Base-by-base conservation (phyloP, 2,329 filamentous ascomycete species). In the Apiospora hydei region DNA sequence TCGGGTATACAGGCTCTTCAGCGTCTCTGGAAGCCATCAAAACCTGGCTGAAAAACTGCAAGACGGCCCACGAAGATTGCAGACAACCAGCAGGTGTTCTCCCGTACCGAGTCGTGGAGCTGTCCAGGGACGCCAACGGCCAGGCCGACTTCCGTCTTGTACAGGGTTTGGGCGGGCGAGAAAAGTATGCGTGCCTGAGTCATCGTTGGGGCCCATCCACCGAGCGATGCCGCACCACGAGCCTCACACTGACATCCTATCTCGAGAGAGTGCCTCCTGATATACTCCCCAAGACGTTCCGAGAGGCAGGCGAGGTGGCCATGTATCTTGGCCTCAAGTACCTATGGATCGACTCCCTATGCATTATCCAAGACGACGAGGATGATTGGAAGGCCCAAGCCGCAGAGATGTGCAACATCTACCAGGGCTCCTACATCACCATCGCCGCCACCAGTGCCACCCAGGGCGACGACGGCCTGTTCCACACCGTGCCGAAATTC, bases 311-410 rank as follows among this genome's bases (percentile, higher is more conserved):
- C 16, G 24, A 51, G 10, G 44, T 73, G 24, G 49, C 66, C 8
- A 16, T 64, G 44, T 16, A 47, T 18, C 67, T 73, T 0, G 70
- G 70, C 1, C 30, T 69, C 7, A 67, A 61, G 13, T 73, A 73
- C 41, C 49, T 73, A 16, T 73, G 72, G 70, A 71, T 73, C 34
- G 72, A 73, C 38, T 71, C 72, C 3, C 24, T 73, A 8, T 73
- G 72, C 30, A 73, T 73, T 13, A 71, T 73, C 14, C 72, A 73
- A n/a, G 67, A 73, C 18, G 44, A 41, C 30, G 1, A 3, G 7
- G 46, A 73, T 4, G 72, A 73, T 34, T 71, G 70, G 70, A 61
- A 70, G 41, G 10, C 14, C 13, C 41, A 72, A 41, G 67, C 71
- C 16, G 46, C 69, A 8, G 43, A 43, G 21, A 70, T 72, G 69